A percentile compares a stretch with the other conserved stretches of the same genome.
phyloP scores from a whole-genome alignment of 768 basidiomycete species.

The Leccinum uliginosum region DNA sequence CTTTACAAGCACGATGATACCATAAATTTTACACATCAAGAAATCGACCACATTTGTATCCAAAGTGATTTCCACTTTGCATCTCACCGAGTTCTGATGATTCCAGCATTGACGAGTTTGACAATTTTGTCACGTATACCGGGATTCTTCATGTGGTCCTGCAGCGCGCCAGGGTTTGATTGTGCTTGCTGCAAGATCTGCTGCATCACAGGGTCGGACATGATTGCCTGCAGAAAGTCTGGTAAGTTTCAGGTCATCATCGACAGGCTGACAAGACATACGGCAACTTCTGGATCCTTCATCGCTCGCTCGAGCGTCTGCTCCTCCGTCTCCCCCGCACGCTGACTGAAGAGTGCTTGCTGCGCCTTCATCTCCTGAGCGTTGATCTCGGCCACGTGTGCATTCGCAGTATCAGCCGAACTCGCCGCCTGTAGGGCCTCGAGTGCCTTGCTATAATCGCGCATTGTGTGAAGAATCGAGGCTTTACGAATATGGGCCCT shows the following conservation, averaged over 20 bases:
- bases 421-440: conserved; percentile 76
- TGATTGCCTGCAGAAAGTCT: conserved; percentile 55
- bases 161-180: conserved; percentile 78
- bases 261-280: conserved; percentile 36
- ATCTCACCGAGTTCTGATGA: conserved; percentile 78
- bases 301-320: conserved; percentile 91
- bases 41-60: conserved; percentile 11
- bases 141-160: conserved; percentile 96
- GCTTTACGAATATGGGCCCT: conserved; percentile 96
- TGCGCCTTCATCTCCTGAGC: conserved; percentile 78
- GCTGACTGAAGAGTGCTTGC: conserved; percentile 71
- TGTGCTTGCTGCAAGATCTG: conserved; percentile 94
- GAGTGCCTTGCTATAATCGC: conserved; percentile 84
- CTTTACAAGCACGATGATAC: conserved; percentile 20
- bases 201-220: conserved; percentile 92
- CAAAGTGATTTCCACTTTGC: conserved; percentile 3
- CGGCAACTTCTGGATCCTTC: conserved; percentile 95
- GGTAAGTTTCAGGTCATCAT: conserved; percentile 4
- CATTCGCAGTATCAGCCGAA: conserved; percentile 73
- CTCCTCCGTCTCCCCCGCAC: conserved; percentile 84
- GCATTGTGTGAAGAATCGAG: conserved; percentile 82
- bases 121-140: conserved; percentile 74
- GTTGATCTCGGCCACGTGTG: conserved; percentile 81
- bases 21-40: conserved; percentile 18
- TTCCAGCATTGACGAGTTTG: conserved; percentile 89